Evolutionary conservation across 2,329 filamentous ascomycete species (phyloP).

Genomic region (Aspergillus sp.): DNA sequence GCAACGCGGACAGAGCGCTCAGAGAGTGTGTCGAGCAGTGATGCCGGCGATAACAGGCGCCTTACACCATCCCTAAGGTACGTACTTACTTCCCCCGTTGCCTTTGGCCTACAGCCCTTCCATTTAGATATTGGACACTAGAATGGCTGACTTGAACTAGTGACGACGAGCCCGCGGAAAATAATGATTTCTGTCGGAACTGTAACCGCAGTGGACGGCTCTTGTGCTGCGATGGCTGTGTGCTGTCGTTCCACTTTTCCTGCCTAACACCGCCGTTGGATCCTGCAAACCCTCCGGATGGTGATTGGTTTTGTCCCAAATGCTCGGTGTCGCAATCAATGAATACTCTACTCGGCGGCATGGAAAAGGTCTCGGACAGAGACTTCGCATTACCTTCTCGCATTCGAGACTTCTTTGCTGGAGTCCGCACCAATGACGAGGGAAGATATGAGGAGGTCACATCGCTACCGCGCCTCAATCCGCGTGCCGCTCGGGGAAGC

Average conservation of each 20-base stretch:
- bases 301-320: constrained; percentile 79
- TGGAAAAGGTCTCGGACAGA: constrained; percentile 69
- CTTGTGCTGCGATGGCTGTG: constrained; percentile 91
- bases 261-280: constrained; percentile 81
- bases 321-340: constrained; percentile 56
- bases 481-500: constrained; percentile 21
- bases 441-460: constrained; percentile 77
- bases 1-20: constrained; percentile 12
- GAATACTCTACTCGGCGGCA: constrained; percentile 62
- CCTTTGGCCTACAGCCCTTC: not conserved
- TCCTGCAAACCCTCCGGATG: constrained; percentile 63
- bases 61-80: constrained; percentile 20
- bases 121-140: not conserved
- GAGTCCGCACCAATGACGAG: constrained; percentile 71
- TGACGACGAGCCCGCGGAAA: constrained; percentile 53
- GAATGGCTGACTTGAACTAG: constrained; percentile 19
- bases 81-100: not conserved
- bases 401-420: constrained; percentile 75
- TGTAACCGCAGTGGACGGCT: constrained; percentile 83
- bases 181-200: constrained; percentile 85
- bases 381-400: constrained; percentile 71
- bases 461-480: constrained; percentile 27
- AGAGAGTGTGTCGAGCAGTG: constrained; percentile 23
- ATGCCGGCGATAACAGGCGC: constrained; percentile 25
- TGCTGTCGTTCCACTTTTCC: constrained; percentile 83